Evolutionary conservation across 768 basidiomycete species (phyloP), one percentile per base, ranked within the genome.

Genomic region (Lactifluus hygrophoroides): DNA sequence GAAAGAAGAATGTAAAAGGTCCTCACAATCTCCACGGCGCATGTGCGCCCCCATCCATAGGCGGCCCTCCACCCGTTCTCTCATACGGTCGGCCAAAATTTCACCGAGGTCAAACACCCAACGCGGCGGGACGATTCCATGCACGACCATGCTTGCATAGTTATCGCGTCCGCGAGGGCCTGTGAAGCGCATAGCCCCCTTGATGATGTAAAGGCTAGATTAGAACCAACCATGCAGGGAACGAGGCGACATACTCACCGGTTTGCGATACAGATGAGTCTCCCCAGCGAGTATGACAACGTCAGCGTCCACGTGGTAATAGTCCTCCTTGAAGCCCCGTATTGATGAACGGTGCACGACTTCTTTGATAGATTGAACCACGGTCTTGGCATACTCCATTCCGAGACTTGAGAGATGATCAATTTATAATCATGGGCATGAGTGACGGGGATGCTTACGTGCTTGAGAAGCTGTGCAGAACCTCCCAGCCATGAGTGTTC

Each of bases 11-110:
- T 8, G 30, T 7, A 17, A 47, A 19, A 43, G 49, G 9, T 6
- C 63, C 72, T 69, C 49, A 76, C 74, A 76, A 45, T 76, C 75
- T 46, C 75, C 75, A 25, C 75, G 72, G 19, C 75, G 74, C 75
- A 76, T 76, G 45, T 76, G 75, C 7, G 70, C 73, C 13, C 67
- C 71, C 72, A 76, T 72, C 75, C 75, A 76, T 64, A 71, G 66
- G 6, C 73, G 68, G 16, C 72, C 74, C 0, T 51, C 69, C 2
- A 65, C 67, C 28, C 63, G 45, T 13, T 66, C 61, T 4, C 52
- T 64, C 71, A 76, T 74, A 49, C 70, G 70, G 35, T 46, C 40
- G 17, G 69, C 71, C 60, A 76, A 69, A 4, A 40, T 40, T 3
- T 64, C 65, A 1, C 72, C 71, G 16, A 76, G 62, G 23, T 66